phyloP scores from a whole-genome alignment of 148 eudicot species.

The Cornus controversa region DNA sequence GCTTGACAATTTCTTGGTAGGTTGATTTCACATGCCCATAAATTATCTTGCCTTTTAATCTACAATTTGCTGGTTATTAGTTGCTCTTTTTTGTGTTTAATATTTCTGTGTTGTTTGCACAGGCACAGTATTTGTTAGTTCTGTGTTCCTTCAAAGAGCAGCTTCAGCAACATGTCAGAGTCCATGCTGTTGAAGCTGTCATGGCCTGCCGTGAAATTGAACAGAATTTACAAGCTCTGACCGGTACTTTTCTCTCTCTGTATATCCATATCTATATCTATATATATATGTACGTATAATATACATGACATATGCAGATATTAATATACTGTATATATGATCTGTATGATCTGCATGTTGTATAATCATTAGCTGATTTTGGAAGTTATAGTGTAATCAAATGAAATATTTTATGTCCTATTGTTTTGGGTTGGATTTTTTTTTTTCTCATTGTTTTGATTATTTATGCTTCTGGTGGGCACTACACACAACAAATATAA shows the following conservation, averaged over 20 bases:
- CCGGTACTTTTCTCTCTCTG: constrained; percentile 45
- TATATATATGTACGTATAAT: background rate
- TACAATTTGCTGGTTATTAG: background rate
- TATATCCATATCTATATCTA: background rate
- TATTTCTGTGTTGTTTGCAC: background rate
- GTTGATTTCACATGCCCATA: background rate
- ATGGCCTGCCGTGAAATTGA: constrained; percentile 97
- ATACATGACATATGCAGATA: background rate
- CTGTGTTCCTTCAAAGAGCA: constrained; percentile 89
- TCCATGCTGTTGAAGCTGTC: constrained; percentile 98
- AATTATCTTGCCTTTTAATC: background rate
- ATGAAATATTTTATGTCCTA: background rate
- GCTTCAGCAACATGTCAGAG: constrained; percentile 94
- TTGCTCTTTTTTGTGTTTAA: background rate
- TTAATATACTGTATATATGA: background rate
- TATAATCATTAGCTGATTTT: background rate
- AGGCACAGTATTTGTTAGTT: constrained; percentile 83
- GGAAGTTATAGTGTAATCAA: background rate
- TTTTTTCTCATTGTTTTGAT: constrained; percentile 1
- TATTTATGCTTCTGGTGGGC: constrained; percentile 6
- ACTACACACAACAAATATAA: no score
- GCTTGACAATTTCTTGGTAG: constrained; percentile 87
- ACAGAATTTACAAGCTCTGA: constrained; percentile 70
- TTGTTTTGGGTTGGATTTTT: background rate
- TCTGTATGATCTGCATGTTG: background rate